A percentile compares a stretch with the other conserved stretches of the same genome.
Conservation (phyloP, 2,329 filamentous ascomycete species). For the Sporothrix pseudoabietina region DNA sequence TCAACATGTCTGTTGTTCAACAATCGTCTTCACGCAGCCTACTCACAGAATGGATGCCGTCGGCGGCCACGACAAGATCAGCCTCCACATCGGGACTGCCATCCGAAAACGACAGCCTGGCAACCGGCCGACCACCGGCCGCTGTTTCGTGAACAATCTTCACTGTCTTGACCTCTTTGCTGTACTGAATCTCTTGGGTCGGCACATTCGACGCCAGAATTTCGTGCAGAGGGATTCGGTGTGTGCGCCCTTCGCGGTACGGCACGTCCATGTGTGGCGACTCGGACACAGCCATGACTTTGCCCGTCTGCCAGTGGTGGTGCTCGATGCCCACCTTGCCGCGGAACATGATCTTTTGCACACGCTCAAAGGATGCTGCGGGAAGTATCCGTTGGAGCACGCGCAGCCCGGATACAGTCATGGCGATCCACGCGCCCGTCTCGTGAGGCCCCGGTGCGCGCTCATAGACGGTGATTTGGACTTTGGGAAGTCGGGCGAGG, state of each 20-base stretch:
- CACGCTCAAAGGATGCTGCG: neutral
- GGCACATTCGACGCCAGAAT: conserved; percentile 4
- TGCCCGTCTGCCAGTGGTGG: conserved; percentile 20
- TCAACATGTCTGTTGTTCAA: neutral
- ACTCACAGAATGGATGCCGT: conserved; percentile 23
- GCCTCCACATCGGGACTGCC: conserved; percentile 13
- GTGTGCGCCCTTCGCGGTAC: conserved; percentile 21
- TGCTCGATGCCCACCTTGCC: conserved; percentile 16
- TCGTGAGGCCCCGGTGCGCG: conserved; percentile 12
- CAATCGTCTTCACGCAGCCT: neutral
- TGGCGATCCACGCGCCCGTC: conserved; percentile 26
- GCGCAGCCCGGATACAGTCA: conserved; percentile 21
- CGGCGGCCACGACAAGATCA: conserved; percentile 24
- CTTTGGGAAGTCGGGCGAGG: conserved; percentile 20
- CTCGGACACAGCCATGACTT: conserved; percentile 1
- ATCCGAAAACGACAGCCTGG: conserved; percentile 8
- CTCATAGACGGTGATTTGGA: conserved; percentile 24
- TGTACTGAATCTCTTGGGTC: neutral
- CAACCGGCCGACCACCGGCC: neutral
- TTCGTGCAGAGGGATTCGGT: conserved; percentile 21
- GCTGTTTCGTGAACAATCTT: neutral
- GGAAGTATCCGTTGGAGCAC: conserved; percentile 16
- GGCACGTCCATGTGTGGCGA: conserved; percentile 10
- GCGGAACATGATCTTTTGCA: conserved; percentile 21
- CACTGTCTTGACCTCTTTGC: conserved; percentile 11